These are phyloP conservation scores for Aegilops tauschii DNA, from an alignment of 176 grass and related monocot species.

Conservation along the genomic window DNA sequence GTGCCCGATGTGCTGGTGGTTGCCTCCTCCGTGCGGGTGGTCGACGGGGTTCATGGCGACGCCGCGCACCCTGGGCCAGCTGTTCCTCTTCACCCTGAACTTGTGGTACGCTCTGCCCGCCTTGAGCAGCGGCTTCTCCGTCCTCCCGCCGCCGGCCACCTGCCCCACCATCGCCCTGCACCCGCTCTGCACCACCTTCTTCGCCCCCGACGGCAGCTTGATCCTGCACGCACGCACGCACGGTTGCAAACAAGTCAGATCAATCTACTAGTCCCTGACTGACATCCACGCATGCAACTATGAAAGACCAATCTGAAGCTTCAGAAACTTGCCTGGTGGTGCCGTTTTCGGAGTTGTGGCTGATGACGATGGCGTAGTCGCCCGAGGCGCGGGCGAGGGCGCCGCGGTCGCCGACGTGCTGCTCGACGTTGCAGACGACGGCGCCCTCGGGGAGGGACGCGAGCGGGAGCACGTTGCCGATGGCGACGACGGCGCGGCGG, in stretches of 20 bases:
- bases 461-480: constrained; percentile 84
- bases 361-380: constrained; percentile 85
- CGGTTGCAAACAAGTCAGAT: background rate
- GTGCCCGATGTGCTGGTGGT: constrained; percentile 97
- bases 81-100: constrained; percentile 86
- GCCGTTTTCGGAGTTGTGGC: constrained; percentile 83
- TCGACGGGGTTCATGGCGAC: constrained; percentile 96
- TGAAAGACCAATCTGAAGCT: background rate
- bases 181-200: constrained; percentile 81
- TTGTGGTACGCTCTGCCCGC: constrained; percentile 94
- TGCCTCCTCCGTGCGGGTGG: constrained; percentile 96
- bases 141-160: constrained; percentile 84
- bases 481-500: constrained; percentile 68
- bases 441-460: constrained; percentile 75
- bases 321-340: constrained; percentile 46
- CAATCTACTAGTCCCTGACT: too few relatives aligned
- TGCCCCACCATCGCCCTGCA: constrained; percentile 91
- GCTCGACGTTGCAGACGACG: constrained; percentile 88
- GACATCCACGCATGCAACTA: background rate
- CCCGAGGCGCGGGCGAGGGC: constrained; percentile 70
- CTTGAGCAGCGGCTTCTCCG: constrained; percentile 88
- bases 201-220: constrained; percentile 90
- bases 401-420: constrained; percentile 77
- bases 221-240: constrained; percentile 37
- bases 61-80: constrained; percentile 97